These are phyloP conservation scores for Metschnikowia borealis DNA, from an alignment of 805 yeast genomes.

Conservation along the genomic window DNA sequence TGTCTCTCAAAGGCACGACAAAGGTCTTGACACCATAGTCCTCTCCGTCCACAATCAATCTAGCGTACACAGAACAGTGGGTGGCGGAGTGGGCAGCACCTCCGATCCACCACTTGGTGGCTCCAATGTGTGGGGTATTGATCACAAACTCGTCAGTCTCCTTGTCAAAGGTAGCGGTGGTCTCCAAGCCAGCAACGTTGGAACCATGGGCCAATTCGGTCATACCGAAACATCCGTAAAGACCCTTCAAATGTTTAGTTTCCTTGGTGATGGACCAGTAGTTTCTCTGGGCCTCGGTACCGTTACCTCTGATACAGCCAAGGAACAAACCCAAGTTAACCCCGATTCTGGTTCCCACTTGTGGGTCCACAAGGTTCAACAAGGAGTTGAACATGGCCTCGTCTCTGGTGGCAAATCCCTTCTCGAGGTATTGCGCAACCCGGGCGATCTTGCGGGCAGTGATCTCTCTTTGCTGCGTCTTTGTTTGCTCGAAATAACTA, in stretches of 20 bases:
- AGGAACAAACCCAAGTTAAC: slow-evolving; percentile 21
- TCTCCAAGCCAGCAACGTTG: slow-evolving; percentile 21
- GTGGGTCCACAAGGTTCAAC: slow-evolving; percentile 17
- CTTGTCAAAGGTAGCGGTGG: slow-evolving; percentile 22
- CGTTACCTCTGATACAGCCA: slow-evolving; percentile 20
- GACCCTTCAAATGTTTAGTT: slow-evolving; percentile 13
- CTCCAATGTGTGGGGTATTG: slow-evolving; percentile 22
- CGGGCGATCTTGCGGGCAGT: slow-evolving; percentile 19
- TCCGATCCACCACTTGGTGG: slow-evolving; percentile 24
- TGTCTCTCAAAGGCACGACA: slow-evolving; percentile 20
- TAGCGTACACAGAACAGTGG: slow-evolving; percentile 19
- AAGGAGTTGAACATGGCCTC: slow-evolving; percentile 10
- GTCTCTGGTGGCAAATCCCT: slow-evolving; percentile 7
- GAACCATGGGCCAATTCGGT: slow-evolving; percentile 22
- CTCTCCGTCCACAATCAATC: slow-evolving; percentile 19
- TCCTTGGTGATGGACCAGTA: slow-evolving; percentile 19
- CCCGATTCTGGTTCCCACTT: slow-evolving; percentile 18
- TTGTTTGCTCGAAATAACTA: slow-evolving; percentile 16
- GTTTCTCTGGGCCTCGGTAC: slow-evolving; percentile 17
- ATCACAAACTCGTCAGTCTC: slow-evolving; percentile 18
- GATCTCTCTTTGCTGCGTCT: slow-evolving; percentile 17
- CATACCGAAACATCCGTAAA: slow-evolving; percentile 22
- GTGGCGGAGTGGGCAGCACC: slow-evolving; percentile 23
- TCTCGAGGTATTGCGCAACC: slow-evolving; percentile 18
- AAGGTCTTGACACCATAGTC: slow-evolving; percentile 23